phyloP scores from a whole-genome alignment of 2,329 filamentous ascomycete species.

The Aspergillus ochraceoroseus region DNA sequence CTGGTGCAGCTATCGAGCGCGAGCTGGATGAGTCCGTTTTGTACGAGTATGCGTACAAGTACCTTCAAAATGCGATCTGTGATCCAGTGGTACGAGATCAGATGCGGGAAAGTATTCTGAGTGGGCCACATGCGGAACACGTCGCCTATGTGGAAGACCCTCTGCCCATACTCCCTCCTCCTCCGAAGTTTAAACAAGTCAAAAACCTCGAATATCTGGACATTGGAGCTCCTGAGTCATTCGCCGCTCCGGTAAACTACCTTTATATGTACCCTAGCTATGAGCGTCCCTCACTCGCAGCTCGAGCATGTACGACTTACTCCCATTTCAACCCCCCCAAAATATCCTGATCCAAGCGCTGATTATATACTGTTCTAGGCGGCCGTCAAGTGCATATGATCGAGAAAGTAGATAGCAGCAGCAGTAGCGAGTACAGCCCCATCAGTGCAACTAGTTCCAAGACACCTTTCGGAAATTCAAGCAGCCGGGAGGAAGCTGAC shows the following conservation, averaged over 20 bases:
- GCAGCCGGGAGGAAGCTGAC: no score
- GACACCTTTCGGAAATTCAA: no score
- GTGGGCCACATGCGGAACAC: neutral
- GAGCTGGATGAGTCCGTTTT: conserved; percentile 11
- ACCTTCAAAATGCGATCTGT: conserved; percentile 17
- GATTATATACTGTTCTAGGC: no score
- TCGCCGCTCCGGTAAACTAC: neutral
- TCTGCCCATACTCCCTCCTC: conserved; percentile 21
- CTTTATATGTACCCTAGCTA: conserved; percentile 9
- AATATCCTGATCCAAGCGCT: no score
- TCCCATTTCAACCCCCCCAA: no score
- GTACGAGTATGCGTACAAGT: conserved; percentile 22
- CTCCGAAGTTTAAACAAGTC: conserved; percentile 2
- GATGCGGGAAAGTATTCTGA: conserved; percentile 12
- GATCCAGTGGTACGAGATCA: conserved; percentile 15
- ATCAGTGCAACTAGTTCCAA: no score
- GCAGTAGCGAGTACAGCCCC: no score
- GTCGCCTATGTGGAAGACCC: conserved; percentile 19
- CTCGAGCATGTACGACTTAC: conserved; percentile 8
- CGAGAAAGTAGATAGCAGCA: no score
- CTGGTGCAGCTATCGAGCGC: conserved; percentile 12
- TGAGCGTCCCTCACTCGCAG: conserved; percentile 9
- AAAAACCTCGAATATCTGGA: conserved; percentile 2
- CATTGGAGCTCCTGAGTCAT: neutral
- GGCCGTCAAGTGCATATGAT: no score